A percentile compares a stretch with the other conserved stretches of the same genome.
Conservation (phyloP, 2,329 filamentous ascomycete genomes). For the Camptophora hylomeconis region DNA sequence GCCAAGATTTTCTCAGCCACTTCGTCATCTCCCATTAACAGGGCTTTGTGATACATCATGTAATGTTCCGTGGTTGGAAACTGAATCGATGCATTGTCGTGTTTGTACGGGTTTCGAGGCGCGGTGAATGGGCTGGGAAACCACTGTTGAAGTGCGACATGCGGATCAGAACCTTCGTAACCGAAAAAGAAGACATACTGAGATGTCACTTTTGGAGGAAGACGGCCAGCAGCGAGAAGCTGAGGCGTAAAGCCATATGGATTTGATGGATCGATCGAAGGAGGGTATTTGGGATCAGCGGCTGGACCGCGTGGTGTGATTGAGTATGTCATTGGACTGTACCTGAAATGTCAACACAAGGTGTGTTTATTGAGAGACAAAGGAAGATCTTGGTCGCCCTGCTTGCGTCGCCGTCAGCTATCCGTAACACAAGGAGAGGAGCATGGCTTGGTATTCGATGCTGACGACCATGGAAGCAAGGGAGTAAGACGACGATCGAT, state of each 20-base stretch:
- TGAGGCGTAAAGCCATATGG: neutral
- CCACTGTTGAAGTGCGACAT: constrained; percentile 5
- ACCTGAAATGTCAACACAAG: too few species aligned
- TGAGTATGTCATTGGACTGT: too few species aligned
- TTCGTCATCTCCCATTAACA: constrained; percentile 20
- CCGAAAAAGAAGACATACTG: constrained; percentile 4
- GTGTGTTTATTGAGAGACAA: too few species aligned
- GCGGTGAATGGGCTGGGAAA: constrained; percentile 3
- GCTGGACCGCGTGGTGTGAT: constrained; percentile 1
- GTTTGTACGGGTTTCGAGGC: neutral
- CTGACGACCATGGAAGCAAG: too few species aligned
- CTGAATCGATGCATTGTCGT: constrained; percentile 1
- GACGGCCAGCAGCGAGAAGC: neutral
- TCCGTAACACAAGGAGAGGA: too few species aligned
- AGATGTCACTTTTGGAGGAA: neutral
- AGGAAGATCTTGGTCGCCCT: too few species aligned
- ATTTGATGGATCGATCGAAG: constrained; percentile 1
- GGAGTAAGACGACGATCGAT: too few species aligned
- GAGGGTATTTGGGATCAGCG: neutral
- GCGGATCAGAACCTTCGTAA: constrained; percentile 3
- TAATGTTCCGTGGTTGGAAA: constrained; percentile 11
- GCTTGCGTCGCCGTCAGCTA: too few species aligned
- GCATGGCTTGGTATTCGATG: too few species aligned
- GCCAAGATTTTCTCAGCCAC: constrained; percentile 19
- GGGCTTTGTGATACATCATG: constrained; percentile 26